Percentiles rank a stretch among this genome's conserved stretches.
Conservation (phyloP, 257 asterid genomes). For the Cinchona pubescens region DNA sequence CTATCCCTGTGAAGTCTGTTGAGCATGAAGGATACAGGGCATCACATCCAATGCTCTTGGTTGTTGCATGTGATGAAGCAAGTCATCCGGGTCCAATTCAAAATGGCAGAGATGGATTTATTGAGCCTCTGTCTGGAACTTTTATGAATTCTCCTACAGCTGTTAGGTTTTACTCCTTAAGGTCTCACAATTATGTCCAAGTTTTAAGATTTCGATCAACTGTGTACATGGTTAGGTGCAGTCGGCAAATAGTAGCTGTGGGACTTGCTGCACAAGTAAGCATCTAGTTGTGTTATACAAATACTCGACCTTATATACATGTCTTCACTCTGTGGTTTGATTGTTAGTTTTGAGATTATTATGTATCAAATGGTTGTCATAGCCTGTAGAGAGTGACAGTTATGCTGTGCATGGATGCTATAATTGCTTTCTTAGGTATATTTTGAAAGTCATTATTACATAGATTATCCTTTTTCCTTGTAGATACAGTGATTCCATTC, state of each 20-base stretch:
- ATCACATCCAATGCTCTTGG: conserved; percentile 51
- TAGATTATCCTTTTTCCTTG: not conserved
- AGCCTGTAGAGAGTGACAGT: not conserved
- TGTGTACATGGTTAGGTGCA: conserved; percentile 48
- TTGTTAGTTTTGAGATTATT: not conserved
- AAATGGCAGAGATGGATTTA: conserved; percentile 37
- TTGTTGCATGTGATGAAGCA: conserved; percentile 44
- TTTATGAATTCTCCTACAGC: conserved; percentile 35
- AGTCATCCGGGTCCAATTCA: conserved; percentile 25
- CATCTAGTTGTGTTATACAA: conserved; percentile 1
- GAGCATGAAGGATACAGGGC: conserved; percentile 38
- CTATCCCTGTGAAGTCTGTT: conserved; percentile 38
- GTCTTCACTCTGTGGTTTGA: not conserved
- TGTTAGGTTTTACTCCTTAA: conserved; percentile 48
- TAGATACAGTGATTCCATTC: not conserved
- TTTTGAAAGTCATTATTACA: not conserved
- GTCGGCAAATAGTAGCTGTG: conserved; percentile 49
- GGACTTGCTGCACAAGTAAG: conserved; percentile 51
- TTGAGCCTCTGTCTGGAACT: conserved; percentile 36
- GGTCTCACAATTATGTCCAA: conserved; percentile 50
- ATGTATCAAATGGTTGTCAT: not conserved
- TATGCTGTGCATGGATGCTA: not conserved
- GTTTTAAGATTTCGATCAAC: conserved; percentile 48
- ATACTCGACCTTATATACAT: not conserved
- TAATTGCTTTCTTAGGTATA: not conserved